These are phyloP conservation scores for Neofusicoccum parvum DNA, from an alignment of 2,329 filamentous ascomycete species.

Conservation along the genomic window DNA sequence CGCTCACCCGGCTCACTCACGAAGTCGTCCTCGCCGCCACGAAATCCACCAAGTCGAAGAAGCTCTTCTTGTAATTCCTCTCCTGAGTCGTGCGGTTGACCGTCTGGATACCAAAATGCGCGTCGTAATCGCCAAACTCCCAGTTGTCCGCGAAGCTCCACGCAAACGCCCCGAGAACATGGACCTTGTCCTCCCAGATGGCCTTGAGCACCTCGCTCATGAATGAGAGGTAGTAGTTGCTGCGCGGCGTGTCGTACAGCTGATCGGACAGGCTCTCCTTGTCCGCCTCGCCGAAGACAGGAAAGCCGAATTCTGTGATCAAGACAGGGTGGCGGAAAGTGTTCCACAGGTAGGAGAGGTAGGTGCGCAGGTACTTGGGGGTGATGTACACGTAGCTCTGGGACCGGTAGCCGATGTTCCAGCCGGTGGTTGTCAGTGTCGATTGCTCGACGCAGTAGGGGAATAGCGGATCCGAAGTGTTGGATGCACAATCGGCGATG, in stretches of 20 bases:
- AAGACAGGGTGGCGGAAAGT: conserved; percentile 53
- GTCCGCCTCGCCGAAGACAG: conserved; percentile 36
- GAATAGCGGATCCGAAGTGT: conserved; percentile 36
- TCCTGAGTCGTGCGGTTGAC: conserved; percentile 41
- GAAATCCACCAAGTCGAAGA: conserved; percentile 54
- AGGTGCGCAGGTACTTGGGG: conserved; percentile 59
- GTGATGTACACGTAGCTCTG: conserved; percentile 61
- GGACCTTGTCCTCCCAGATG: conserved; percentile 44
- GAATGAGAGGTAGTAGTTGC: conserved; percentile 37
- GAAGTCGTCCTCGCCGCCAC: conserved; percentile 34
- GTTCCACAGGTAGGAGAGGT: conserved; percentile 62
- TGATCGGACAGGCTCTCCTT: conserved; percentile 34
- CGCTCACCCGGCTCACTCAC: not conserved
- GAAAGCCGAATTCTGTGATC: conserved; percentile 42
- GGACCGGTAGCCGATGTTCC: conserved; percentile 60
- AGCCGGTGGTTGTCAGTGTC: conserved; percentile 52
- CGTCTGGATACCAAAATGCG: conserved; percentile 59
- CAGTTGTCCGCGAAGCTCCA: conserved; percentile 44
- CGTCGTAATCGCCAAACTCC: conserved; percentile 52
- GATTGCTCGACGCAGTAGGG: conserved; percentile 42
- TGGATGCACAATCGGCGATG: conserved; percentile 39
- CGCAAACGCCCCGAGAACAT: conserved; percentile 39
- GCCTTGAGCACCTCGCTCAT: conserved; percentile 38
- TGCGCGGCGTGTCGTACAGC: conserved; percentile 34
- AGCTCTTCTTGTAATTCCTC: conserved; percentile 41